Evolutionary conservation across 2,329 filamentous ascomycete species (phyloP), one percentile per base, ranked within the genome.

Genomic region (Coccinonectria pachysandricola): DNA sequence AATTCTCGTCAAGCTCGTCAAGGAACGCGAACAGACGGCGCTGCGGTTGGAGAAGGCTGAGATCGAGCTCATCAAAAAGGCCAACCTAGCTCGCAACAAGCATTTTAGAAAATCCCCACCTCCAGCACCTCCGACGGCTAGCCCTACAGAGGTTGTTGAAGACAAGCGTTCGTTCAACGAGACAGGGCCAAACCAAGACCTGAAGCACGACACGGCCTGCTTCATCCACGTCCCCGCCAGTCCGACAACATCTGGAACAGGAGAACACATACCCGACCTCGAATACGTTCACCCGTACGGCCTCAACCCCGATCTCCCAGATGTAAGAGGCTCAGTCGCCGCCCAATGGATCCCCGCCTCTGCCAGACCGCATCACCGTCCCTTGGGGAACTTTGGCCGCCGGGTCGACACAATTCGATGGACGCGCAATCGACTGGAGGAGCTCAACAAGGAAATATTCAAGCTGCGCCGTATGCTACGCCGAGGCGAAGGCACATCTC

Each of bases 371-470:
- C 76, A 79, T 2, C 86, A 94, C 49, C 50, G 64, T 1, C 59
- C 68, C 5, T 53, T 91, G 12, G 71, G 70, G 10, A 64, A 82
- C 23, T 70, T 87, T 39, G 82, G 86, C 40, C 78, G 85, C 49
- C 91, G 93, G 53, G 87, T 95, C 10, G 91, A 98, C 57, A 91
- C 86, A 0, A 95, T 98, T 53, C 75, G 88, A 36, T 95, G 82
- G 80, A 81, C 76, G 37, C 80, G 91, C 26, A 63, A 67, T 2
- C 46, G 56, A 4, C 43, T 63, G 3, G 52, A 53, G 14, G 48
- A 58, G 3, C 42, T 63, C 9, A 61, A 59, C 23, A 34, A 47
- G 0, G 49, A 56, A 10, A 62, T 63, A 15, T 53, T 44, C 34
- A 80, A 92, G 53, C 72, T 95, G 27, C 71, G 79, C 37, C 75